Base-by-base conservation (phyloP, 1,284 basidiomycete species). In the Ustilago crameri region DNA sequence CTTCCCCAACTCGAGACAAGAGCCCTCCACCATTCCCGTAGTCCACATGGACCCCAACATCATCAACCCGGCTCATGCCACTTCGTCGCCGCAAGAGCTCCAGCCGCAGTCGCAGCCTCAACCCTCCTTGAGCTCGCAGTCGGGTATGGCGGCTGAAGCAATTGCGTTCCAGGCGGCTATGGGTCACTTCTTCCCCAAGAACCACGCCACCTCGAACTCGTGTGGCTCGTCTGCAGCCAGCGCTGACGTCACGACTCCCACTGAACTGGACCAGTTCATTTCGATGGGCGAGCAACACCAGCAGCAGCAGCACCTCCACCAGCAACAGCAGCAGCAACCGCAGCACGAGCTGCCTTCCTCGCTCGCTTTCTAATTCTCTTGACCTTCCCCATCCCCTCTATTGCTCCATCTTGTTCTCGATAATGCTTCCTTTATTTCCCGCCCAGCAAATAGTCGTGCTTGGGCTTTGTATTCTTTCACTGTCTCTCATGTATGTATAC, bases 141-240 rank as follows among this genome's bases (percentile, higher is more conserved):
- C 44, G 9, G 48, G 44, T 44, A 58, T 63, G 35, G 54, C 62
- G 3, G 52, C 61, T 20, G 68, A 71, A 35, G 54, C 58, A 1
- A 51, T 54, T 0, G 62, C 54, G 2, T 71, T 71, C 41, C 54
- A 65, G 18, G 32, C 57, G 9, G 68, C 68, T 23, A 65, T 71
- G 68, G 61, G 57, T n/a, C 68, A 71, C 50, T 71, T 71, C 34
- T 62, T 65, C 58, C 68, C 68, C 40, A 67, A 67, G 30, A 30
- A 30, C 30, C 5, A 12, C 30, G 30, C 12, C 30, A 30, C 7
- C 12, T 7, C 5, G 7, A n/a, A n/a, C 34, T 32, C 32, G 55
- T 12, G 30, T 42, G 35, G 9, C 51, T 51, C 56, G 12, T 59
- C 63, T 3, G 54, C 53, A 1, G 47, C 50, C 7, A 53, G 40